Percentiles rank a stretch among this genome's conserved stretches.
These are phyloP conservation scores for Pseudozyma tsukubaensis DNA, from an alignment of 1,284 basidiomycete genomes.

Conservation along the genomic window DNA sequence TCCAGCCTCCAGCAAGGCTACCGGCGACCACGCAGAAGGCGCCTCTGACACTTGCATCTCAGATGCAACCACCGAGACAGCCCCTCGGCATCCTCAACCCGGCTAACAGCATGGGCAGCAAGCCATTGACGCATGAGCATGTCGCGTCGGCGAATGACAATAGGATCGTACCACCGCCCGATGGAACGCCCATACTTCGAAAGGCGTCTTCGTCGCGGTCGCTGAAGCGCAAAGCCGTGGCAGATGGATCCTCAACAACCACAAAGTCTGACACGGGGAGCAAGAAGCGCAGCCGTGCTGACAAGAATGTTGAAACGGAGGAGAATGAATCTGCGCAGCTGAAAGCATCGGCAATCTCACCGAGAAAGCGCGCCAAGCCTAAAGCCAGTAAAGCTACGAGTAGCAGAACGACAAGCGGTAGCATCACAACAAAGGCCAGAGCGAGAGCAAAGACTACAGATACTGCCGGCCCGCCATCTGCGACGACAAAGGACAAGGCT, in stretches of 20 bases:
- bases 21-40: conserved; percentile 30
- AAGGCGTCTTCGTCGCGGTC: conserved; percentile 23
- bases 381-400: not conserved
- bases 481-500: not conserved
- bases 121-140: conserved; percentile 9
- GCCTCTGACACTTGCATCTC: conserved; percentile 21
- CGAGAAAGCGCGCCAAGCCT: conserved; percentile 24
- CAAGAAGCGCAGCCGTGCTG: conserved; percentile 24
- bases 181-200: conserved; percentile 2
- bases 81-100: not conserved
- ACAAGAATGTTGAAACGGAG: not conserved
- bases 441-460: not conserved
- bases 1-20: conserved; percentile 12
- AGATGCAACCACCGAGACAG: not conserved
- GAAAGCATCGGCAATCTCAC: conserved; percentile 1
- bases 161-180: conserved; percentile 29
- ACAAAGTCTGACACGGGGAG: not conserved
- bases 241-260: not conserved
- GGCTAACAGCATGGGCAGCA: not conserved
- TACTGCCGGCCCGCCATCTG: not conserved
- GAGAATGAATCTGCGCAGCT: not conserved
- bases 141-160: conserved; percentile 17
- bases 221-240: conserved; percentile 16
- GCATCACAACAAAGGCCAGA: conserved; percentile 5
- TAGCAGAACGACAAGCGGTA: conserved; percentile 6